Conservation (phyloP, 1,284 basidiomycete species). For the Athelia psychrophila region DNA sequence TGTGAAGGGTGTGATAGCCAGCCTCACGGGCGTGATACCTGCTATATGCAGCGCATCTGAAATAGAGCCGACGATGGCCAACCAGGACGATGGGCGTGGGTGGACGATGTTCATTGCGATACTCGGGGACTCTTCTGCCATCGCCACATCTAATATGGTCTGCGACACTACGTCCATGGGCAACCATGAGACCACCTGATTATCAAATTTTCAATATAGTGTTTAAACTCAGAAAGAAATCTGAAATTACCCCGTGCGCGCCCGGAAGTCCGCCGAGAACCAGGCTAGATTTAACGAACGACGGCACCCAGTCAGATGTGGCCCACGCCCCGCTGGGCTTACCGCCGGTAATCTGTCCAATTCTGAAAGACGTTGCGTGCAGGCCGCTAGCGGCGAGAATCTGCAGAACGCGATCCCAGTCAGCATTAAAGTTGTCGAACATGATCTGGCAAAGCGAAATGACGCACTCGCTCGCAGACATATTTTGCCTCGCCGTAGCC, state of each 20-base stretch:
- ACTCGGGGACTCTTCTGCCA: constrained; percentile 13
- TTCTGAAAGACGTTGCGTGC: constrained; percentile 19
- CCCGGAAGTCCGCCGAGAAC: constrained; percentile 10
- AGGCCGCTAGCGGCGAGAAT: constrained; percentile 24
- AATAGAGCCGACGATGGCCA: constrained; percentile 20
- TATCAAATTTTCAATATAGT: not conserved
- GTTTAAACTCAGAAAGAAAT: not conserved
- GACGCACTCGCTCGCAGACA: constrained; percentile 26
- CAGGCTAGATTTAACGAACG: constrained; percentile 22
- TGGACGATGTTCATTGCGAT: constrained; percentile 31
- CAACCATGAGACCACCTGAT: not conserved
- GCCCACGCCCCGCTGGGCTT: constrained; percentile 19
- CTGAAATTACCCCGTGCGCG: constrained; percentile 8
- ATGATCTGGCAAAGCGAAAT: too few species aligned
- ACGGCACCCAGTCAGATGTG: constrained; percentile 22
- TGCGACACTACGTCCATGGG: constrained; percentile 16
- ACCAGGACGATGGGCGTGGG: constrained; percentile 30
- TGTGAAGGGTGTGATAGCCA: constrained; percentile 25
- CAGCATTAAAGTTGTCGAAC: too few species aligned
- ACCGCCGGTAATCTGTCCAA: constrained; percentile 21
- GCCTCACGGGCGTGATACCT: constrained; percentile 6
- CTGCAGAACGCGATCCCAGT: constrained; percentile 7
- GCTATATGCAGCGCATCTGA: constrained; percentile 16
- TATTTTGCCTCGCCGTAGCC: constrained; percentile 36
- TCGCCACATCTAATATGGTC: constrained; percentile 27